These are phyloP conservation scores for Setomelanomma holmii DNA, from an alignment of 2,329 filamentous ascomycete species.

Conservation along the genomic window DNA sequence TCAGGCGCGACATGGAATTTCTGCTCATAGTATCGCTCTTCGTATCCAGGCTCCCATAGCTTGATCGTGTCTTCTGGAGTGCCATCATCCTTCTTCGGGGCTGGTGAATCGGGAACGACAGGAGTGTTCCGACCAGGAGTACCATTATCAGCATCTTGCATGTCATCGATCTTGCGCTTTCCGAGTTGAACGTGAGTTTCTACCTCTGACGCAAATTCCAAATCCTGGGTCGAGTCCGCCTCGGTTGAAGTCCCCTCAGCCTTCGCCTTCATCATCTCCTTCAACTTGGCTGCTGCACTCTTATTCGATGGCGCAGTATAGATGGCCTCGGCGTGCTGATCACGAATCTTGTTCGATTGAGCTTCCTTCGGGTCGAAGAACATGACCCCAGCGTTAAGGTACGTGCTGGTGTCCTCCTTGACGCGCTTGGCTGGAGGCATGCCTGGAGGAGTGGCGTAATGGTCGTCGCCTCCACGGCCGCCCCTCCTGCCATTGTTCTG, in stretches of 20 bases:
- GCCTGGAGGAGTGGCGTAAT: conserved; percentile 29
- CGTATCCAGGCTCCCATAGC: conserved; percentile 95
- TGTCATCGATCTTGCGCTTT: conserved; percentile 78
- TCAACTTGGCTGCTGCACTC: conserved; percentile 88
- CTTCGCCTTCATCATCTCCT: conserved; percentile 68
- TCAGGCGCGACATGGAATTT: conserved; percentile 87
- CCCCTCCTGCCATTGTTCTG: conserved; percentile 44
- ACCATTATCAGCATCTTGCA: conserved; percentile 67
- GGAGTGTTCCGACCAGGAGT: conserved; percentile 68
- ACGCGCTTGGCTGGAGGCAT: conserved; percentile 43
- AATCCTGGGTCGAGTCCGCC: conserved; percentile 26
- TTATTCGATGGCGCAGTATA: conserved; percentile 80
- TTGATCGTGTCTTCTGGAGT: conserved; percentile 80
- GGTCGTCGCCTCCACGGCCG: conserved; percentile 40
- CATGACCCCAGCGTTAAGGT: conserved; percentile 41
- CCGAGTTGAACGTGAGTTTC: conserved; percentile 61
- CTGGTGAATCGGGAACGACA: conserved; percentile 53
- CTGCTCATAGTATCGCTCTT: conserved; percentile 94
- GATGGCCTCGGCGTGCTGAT: conserved; percentile 84
- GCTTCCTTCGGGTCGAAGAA: conserved; percentile 48
- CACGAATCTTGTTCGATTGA: conserved; percentile 47
- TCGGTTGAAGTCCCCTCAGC: conserved; percentile 38
- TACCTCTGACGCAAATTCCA: conserved; percentile 44
- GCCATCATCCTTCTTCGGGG: conserved; percentile 58
- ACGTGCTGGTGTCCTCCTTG: conserved; percentile 46